Base-by-base conservation (phyloP, 75 land plant genomes). In the Cryptomeria japonica region DNA sequence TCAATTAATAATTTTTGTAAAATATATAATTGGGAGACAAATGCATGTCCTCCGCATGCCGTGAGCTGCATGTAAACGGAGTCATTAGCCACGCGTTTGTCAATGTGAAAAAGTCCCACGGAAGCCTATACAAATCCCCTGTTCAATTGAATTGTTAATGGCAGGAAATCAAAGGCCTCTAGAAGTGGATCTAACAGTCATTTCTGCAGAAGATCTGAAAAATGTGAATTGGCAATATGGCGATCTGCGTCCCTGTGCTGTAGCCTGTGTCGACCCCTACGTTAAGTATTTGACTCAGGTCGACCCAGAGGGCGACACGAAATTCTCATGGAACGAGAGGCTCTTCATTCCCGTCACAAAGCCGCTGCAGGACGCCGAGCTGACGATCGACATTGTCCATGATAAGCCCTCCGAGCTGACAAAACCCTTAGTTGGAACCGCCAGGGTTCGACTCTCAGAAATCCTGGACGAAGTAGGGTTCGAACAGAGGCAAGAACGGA, bases 161-260 rank as follows among this genome's bases (percentile, higher is more conserved):
- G 44, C 75, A 82, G 25, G 64, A 1, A 19, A 84, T 16, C 64
- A 86, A 68, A 91, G 53, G 55, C 86, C 86, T 34, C 42, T 89
- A 19, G 93, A 95, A 13, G 87, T 95, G 41, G 96, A 95, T 37
- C 28, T 95, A 46, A 92, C 94, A 3, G 46, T 95, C 83, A 76
- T 93, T 84, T 93, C 92, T 47, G 97, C 95, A 0, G 93, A 93
- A 84, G 94, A 96, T 87, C 91, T 96, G 58, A 95, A 96, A 86
- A 96, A 96, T 89, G 97, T 96, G 83, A 96, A 93, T 88, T 91
- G 95, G 93, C 85, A 89, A 34, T 70, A 88, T 87, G 96, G 97
- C 85, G 90, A 92, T 47, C 92, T 95, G 84, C 90, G 91, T 42
- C 92, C 96, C 85, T 96, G 95, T 89, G 95, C 80, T 72, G 91